A percentile compares a stretch with the other conserved stretches of the same genome.
Evolutionary conservation across 768 basidiomycete genomes (phyloP).

Genomic region (Lenzites betulinus): DNA sequence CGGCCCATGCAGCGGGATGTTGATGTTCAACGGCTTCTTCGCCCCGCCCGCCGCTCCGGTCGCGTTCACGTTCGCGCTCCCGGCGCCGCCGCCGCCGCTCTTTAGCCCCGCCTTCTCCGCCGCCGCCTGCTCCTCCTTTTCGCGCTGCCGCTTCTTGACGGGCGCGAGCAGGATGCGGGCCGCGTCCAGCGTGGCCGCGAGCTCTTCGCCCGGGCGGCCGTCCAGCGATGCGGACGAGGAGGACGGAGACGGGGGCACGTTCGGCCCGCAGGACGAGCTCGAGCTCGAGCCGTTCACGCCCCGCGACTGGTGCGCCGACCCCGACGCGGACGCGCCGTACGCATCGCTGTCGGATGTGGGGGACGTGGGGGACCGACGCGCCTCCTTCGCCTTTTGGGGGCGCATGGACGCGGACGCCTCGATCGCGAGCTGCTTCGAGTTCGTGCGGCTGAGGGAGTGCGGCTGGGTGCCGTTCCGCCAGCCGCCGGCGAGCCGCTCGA

Average conservation of each 20-base stretch:
- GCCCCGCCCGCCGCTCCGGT: too few relatives aligned
- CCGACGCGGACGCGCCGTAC: constrained; percentile 28
- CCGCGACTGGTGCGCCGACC: constrained; percentile 18
- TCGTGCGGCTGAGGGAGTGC: constrained; percentile 46
- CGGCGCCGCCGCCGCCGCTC: constrained; percentile 22
- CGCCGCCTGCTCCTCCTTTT: constrained; percentile 53
- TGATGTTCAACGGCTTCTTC: constrained; percentile 66
- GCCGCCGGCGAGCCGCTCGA: constrained; percentile 77
- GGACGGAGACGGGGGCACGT: constrained; percentile 22
- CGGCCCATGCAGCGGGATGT: constrained; percentile 83
- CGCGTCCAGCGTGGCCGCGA: constrained; percentile 61
- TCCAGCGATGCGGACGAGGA: not conserved
- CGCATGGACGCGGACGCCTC: constrained; percentile 33
- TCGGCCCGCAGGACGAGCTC: constrained; percentile 22
- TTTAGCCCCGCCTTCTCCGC: constrained; percentile 49
- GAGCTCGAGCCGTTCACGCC: constrained; percentile 34
- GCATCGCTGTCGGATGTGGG: constrained; percentile 29
- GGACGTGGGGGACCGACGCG: constrained; percentile 26
- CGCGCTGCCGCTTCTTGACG: constrained; percentile 62
- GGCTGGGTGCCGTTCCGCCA: constrained; percentile 71
- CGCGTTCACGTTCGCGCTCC: too few relatives aligned
- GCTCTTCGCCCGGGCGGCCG: constrained; percentile 36
- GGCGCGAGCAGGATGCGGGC: constrained; percentile 74
- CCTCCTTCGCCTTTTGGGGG: constrained; percentile 26
- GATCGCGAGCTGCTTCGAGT: constrained; percentile 46